Evolutionary conservation across 2,329 filamentous ascomycete genomes (phyloP).

Genomic region (Onygenales sp.): DNA sequence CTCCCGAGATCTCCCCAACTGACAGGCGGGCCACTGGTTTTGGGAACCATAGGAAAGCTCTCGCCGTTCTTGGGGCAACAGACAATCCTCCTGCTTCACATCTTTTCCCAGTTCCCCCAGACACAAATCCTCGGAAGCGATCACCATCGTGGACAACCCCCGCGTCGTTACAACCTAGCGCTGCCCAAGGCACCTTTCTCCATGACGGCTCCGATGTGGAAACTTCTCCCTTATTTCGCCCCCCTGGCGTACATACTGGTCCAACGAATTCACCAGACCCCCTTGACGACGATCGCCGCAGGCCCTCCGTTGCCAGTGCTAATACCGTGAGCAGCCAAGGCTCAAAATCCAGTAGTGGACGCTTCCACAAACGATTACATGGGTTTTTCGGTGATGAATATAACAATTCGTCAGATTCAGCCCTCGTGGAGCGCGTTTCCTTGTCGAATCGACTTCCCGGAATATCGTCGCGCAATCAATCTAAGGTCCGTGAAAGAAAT

Average conservation of each 20-base stretch:
- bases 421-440: constrained; percentile 31
- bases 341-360: constrained; percentile 63
- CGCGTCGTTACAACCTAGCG: constrained; percentile 17
- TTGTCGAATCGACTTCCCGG: constrained; percentile 32
- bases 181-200: constrained; percentile 26
- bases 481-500: constrained; percentile 62
- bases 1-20: constrained; percentile 1
- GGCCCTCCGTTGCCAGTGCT: constrained; percentile 81
- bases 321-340: constrained; percentile 79
- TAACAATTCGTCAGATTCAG: constrained; percentile 44
- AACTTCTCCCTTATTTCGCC: constrained; percentile 51
- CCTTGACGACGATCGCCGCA: constrained; percentile 57
- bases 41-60: constrained; percentile 25
- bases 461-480: constrained; percentile 37
- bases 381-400: constrained; percentile 91
- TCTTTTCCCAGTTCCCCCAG: background rate
- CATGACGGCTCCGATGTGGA: constrained; percentile 31
- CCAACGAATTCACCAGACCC: constrained; percentile 53
- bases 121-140: background rate
- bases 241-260: constrained; percentile 43
- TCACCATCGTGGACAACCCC: constrained; percentile 1
- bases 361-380: constrained; percentile 70
- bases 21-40: constrained; percentile 14
- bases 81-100: constrained; percentile 12
- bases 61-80: constrained; percentile 21